Percentiles rank a stretch among this genome's conserved stretches.
Conservation (phyloP, 768 basidiomycete genomes). For the Gymnopilus dilepis region DNA sequence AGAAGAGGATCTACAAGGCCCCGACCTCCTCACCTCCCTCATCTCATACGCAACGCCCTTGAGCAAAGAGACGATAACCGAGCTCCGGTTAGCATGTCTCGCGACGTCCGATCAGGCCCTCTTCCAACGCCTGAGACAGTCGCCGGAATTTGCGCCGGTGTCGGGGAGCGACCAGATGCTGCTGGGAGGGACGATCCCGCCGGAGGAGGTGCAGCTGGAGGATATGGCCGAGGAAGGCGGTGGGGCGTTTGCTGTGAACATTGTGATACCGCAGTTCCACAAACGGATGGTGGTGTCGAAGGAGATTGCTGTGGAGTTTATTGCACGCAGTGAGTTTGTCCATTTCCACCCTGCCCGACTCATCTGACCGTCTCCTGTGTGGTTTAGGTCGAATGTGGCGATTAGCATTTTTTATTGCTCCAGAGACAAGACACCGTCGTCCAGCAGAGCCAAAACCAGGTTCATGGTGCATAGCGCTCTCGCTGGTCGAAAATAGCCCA, state of each 20-base stretch:
- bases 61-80: conserved; percentile 49
- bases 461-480: conserved; percentile 55
- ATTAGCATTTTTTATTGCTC: conserved; percentile 47
- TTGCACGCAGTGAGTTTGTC: conserved; percentile 51
- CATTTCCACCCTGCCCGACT: background rate
- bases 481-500: conserved; percentile 58
- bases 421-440: conserved; percentile 11
- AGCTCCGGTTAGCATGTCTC: conserved; percentile 71
- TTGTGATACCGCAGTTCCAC: conserved; percentile 64
- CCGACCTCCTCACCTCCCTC: conserved; percentile 53
- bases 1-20: conserved; percentile 23
- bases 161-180: conserved; percentile 60
- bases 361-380: background rate
- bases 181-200: conserved; percentile 45
- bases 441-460: conserved; percentile 32
- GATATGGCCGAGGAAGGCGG: conserved; percentile 55
- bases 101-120: conserved; percentile 62
- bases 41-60: conserved; percentile 57
- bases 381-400: conserved; percentile 60
- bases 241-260: conserved; percentile 57
- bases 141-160: conserved; percentile 56
- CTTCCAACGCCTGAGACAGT: conserved; percentile 62
- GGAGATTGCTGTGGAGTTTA: conserved; percentile 63
- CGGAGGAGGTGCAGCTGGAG: conserved; percentile 61
- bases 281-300: conserved; percentile 72